Evolutionary conservation across 1,139 yeast genomes (phyloP).

Genomic region (Geotrichum bryndzae): DNA sequence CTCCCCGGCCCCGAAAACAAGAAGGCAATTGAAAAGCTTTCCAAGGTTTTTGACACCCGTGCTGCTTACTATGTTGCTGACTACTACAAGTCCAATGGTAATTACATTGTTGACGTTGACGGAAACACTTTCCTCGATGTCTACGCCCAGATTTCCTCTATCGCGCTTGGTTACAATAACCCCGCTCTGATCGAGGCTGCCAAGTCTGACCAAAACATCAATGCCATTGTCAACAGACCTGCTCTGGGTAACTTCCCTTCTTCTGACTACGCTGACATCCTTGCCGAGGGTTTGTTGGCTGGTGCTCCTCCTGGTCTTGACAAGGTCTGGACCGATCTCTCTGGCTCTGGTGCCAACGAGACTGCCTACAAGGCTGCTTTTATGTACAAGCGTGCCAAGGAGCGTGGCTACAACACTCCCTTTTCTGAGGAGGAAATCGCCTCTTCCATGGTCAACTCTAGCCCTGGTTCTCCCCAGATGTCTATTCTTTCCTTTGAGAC

Average conservation of each 20-base stretch:
- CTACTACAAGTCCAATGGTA: constrained; percentile 61
- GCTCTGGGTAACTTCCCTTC: constrained; percentile 75
- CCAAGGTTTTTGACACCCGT: constrained; percentile 55
- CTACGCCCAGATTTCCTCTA: constrained; percentile 73
- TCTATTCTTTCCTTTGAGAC: constrained; percentile 67
- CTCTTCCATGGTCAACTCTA: constrained; percentile 58
- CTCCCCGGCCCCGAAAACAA: constrained; percentile 63
- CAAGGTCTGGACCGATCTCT: constrained; percentile 65
- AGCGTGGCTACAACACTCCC: constrained; percentile 44
- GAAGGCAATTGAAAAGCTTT: constrained; percentile 44
- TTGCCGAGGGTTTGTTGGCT: constrained; percentile 49
- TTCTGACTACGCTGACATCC: constrained; percentile 51
- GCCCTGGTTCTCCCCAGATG: constrained; percentile 70
- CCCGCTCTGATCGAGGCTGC: constrained; percentile 61
- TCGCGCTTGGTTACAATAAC: constrained; percentile 74
- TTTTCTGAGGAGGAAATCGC: constrained; percentile 57
- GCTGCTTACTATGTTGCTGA: constrained; percentile 66
- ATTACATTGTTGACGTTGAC: constrained; percentile 66
- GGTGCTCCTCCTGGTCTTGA: constrained; percentile 69
- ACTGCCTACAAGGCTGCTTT: constrained; percentile 81
- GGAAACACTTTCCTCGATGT: constrained; percentile 64
- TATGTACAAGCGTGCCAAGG: constrained; percentile 61
- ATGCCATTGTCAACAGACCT: constrained; percentile 68
- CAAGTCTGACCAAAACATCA: constrained; percentile 55
- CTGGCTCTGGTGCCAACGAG: constrained; percentile 83